Evolutionary conservation across 2,329 filamentous ascomycete species (phyloP).

Genomic region (Phialophora macrospora): DNA sequence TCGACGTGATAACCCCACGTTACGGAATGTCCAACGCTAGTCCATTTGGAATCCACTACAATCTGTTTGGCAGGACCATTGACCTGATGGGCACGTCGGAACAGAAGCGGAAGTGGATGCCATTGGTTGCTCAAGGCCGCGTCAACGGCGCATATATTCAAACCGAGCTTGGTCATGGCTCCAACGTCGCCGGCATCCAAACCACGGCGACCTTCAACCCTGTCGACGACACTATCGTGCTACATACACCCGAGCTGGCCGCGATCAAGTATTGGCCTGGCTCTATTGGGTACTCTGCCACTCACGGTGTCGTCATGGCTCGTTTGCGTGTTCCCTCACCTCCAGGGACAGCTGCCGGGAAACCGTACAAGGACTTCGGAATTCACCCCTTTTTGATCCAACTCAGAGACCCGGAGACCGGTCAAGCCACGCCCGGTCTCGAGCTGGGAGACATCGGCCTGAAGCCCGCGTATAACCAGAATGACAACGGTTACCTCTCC

Average conservation of each 20-base stretch:
- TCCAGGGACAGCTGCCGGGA: neutral
- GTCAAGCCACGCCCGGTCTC: conserved; percentile 39
- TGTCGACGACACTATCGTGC: conserved; percentile 42
- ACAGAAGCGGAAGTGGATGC: conserved; percentile 40
- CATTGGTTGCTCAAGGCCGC: conserved; percentile 38
- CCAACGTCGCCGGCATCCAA: conserved; percentile 43
- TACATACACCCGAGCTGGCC: conserved; percentile 41
- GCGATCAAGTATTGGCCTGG: conserved; percentile 45
- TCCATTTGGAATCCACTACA: conserved; percentile 7
- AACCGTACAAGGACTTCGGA: conserved; percentile 39
- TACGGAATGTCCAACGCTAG: conserved; percentile 4
- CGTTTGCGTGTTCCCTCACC: conserved; percentile 38
- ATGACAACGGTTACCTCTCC: conserved; percentile 45
- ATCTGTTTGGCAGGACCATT: conserved; percentile 9
- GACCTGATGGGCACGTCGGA: conserved; percentile 21
- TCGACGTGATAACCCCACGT: conserved; percentile 8
- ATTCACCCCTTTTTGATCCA: conserved; percentile 43
- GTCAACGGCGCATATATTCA: conserved; percentile 43
- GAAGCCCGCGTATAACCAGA: conserved; percentile 38
- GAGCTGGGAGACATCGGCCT: conserved; percentile 43
- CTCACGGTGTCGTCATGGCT: conserved; percentile 44
- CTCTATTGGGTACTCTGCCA: conserved; percentile 40
- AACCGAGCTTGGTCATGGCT: conserved; percentile 45
- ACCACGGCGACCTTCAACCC: conserved; percentile 44
- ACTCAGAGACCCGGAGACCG: conserved; percentile 41